Evolutionary conservation across 192 early-diverging fungal genomes (phyloP), one percentile per base, ranked within the genome.

Genomic region (Obelidium mucronatum): DNA sequence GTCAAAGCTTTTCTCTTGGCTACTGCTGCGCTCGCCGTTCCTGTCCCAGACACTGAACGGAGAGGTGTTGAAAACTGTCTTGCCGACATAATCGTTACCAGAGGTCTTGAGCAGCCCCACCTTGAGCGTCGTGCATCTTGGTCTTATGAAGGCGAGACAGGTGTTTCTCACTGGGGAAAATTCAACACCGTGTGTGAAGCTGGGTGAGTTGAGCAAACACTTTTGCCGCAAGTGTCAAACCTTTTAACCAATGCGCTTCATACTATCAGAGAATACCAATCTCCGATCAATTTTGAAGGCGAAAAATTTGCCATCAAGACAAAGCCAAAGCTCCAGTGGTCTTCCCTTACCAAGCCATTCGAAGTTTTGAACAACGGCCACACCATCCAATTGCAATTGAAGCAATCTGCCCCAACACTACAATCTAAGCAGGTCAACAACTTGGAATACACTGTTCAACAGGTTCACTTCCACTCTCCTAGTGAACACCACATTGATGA

Each of bases 91-190:
- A 67, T 67, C 22, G 22, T 19, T 6, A 17, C 62, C 22, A 28
- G 37, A 22, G 42, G 66, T n/a, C 4, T 52, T n/a, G 66, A 67
- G 39, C n/a, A n/a, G 6, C 40, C 39, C 5, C 28, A 5, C 8
- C 66, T 67, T n/a, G 28, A 51, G 31, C 66, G 66, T 30, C 66
- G 66, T 52, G 39, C 66, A 2, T 51, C 66, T 26, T 73, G 71
- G 71, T 42, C 36, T n/a, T 73, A 73, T 40, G 71, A 73, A 33
- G 71, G 71, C 2, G 58, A 59, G 26, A 39, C 55, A 19, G 71
- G 71, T 19, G 15, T 30, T 24, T 53, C 71, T 35, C 15, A 60
- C n/a, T 73, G 71, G 71, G 59, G 71, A 24, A 40, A 15, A 0
- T 55, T 73, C 59, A 30, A 26, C 24, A 58, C 55, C 5, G 28